Evolutionary conservation across 345 rosid genomes (phyloP).

Genomic region (Rhizophora apiculata): DNA sequence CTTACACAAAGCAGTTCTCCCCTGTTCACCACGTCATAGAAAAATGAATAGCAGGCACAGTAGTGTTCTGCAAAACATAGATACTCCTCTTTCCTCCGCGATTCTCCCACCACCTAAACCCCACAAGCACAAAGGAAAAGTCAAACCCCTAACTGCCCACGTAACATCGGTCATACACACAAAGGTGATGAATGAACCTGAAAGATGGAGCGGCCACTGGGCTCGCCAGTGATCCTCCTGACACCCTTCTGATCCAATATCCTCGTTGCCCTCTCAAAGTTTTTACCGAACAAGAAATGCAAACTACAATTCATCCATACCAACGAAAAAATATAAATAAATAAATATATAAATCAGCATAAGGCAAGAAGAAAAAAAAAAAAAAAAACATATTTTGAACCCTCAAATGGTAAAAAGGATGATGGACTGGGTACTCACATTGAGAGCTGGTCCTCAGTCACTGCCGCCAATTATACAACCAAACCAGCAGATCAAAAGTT

Average conservation of each 20-base stretch:
- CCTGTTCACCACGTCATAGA: slow-evolving; percentile 76
- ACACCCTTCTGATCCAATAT: slow-evolving; percentile 76
- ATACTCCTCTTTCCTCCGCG: slow-evolving; percentile 82
- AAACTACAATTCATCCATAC: slow-evolving; percentile 37
- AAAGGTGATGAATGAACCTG: slow-evolving; percentile 42
- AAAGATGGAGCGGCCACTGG: slow-evolving; percentile 74
- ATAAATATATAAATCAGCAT: too few relatives aligned
- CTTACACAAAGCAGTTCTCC: slow-evolving; percentile 89
- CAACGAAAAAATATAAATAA: background rate
- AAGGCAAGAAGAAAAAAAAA: background rate
- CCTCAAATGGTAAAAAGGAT: background rate
- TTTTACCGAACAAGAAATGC: slow-evolving; percentile 88
- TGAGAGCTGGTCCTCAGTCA: slow-evolving; percentile 73
- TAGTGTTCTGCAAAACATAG: slow-evolving; percentile 67
- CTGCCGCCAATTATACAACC: slow-evolving; percentile 28
- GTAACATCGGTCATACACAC: too few relatives aligned
- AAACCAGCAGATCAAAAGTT: background rate
- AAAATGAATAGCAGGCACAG: slow-evolving; percentile 88
- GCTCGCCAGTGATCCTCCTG: slow-evolving; percentile 64
- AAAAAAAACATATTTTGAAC: background rate
- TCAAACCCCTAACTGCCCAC: background rate
- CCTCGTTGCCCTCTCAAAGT: slow-evolving; percentile 74
- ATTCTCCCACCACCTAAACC: slow-evolving; percentile 77
- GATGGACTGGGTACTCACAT: slow-evolving; percentile 37
- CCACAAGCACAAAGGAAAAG: background rate